Conservation (phyloP, 257 asterid genomes). For the Lantana camara region DNA sequence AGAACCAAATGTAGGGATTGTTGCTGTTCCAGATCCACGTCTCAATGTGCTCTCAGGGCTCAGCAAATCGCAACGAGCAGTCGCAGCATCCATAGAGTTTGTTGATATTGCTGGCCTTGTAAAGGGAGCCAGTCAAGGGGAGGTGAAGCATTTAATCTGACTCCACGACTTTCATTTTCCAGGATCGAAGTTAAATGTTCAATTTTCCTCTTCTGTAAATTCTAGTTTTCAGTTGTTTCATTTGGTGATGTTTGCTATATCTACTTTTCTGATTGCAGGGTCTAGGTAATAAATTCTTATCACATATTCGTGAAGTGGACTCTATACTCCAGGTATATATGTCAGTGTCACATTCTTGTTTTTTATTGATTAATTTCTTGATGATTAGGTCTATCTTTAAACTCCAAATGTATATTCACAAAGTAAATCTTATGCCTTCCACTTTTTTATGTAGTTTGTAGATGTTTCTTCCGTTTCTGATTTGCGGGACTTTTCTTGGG, state of each 20-base stretch:
- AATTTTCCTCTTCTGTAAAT: background rate
- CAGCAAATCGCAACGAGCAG: slow-evolving; percentile 82
- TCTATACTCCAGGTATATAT: slow-evolving; percentile 86
- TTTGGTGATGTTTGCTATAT: slow-evolving; percentile 25
- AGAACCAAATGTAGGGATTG: slow-evolving; percentile 94
- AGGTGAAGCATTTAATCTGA: slow-evolving; percentile 52
- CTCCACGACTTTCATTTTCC: slow-evolving; percentile 14
- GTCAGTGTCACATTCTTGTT: background rate
- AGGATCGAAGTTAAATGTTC: slow-evolving; percentile 13
- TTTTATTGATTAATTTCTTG: slow-evolving; percentile 11
- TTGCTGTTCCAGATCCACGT: slow-evolving; percentile 94
- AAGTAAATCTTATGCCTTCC: background rate
- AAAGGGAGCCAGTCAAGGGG: slow-evolving; percentile 99
- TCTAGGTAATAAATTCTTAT: slow-evolving; percentile 89
- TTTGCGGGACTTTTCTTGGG: background rate
- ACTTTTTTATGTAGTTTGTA: background rate
- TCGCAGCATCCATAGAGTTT: slow-evolving; percentile 92
- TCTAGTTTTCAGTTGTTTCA: slow-evolving; percentile 24
- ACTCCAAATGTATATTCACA: background rate
- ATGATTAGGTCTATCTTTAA: background rate
- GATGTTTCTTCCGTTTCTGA: background rate
- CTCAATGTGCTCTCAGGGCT: slow-evolving; percentile 81
- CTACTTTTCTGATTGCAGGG: slow-evolving; percentile 61
- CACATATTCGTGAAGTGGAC: slow-evolving; percentile 98
- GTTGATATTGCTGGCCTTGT: slow-evolving; percentile 99